Conservation (phyloP, 176 grass and related monocot species). For the Eragrostis curvula region DNA sequence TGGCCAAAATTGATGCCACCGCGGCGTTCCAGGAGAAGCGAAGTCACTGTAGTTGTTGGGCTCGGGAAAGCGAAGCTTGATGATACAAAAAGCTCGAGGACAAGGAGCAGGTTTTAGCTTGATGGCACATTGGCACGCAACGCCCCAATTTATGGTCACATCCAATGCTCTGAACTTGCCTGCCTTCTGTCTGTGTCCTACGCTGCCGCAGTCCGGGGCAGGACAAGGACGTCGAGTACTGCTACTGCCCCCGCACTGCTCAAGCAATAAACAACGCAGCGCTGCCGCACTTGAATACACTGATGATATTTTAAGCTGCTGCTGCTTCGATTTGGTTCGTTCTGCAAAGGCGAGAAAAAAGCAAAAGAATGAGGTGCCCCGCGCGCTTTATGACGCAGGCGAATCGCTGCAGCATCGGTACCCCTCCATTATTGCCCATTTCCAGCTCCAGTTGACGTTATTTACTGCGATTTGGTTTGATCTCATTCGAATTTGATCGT, state of each 20-base stretch:
- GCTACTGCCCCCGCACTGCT: no score
- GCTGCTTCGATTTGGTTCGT: not conserved
- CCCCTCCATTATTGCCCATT: conserved; percentile 18
- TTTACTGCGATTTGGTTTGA: not conserved
- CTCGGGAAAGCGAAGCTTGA: not conserved
- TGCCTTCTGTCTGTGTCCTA: not conserved
- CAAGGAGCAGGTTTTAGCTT: not conserved
- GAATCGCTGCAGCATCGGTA: not conserved
- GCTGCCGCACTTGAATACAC: not conserved
- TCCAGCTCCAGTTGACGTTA: not conserved
- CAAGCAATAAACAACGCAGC: not conserved
- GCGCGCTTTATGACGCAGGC: conserved; percentile 24
- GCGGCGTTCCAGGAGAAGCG: not conserved
- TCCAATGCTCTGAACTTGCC: conserved; percentile 11
- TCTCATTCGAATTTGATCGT: conserved; percentile 17
- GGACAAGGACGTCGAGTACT: not conserved
- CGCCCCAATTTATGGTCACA: conserved; percentile 27
- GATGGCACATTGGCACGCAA: not conserved
- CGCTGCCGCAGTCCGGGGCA: not conserved
- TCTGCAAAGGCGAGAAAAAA: not conserved
- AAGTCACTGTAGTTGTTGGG: not conserved
- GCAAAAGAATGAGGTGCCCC: conserved; percentile 14
- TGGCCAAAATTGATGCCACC: not conserved
- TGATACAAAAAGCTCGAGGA: not conserved
- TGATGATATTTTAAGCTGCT: not conserved